Conservation (phyloP, 2,329 filamentous ascomycete genomes). For the Hypoxylon sp. region DNA sequence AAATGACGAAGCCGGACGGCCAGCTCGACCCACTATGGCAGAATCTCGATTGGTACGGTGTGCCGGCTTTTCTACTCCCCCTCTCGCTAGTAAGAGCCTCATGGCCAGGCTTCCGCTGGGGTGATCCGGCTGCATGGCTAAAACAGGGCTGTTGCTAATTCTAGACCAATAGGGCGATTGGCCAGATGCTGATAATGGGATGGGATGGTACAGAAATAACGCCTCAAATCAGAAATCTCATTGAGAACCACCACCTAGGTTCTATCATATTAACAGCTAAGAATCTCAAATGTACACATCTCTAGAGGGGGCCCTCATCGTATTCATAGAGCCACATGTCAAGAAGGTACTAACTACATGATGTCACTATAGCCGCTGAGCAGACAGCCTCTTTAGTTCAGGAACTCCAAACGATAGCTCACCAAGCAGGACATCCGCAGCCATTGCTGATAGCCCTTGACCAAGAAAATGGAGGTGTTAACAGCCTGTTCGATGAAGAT, state of each 20-base stretch:
- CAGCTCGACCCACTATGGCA: constrained; percentile 76
- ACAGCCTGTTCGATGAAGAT: constrained; percentile 94
- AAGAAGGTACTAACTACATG: constrained; percentile 50
- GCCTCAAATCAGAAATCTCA: constrained; percentile 83
- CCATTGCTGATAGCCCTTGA: constrained; percentile 92
- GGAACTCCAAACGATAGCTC: constrained; percentile 92
- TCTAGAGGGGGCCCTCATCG: constrained; percentile 46
- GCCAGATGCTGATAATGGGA: constrained; percentile 84
- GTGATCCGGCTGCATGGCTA: constrained; percentile 31
- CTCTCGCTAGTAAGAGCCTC: constrained; percentile 22
- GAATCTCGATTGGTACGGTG: constrained; percentile 78
- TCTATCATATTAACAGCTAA: constrained; percentile 87
- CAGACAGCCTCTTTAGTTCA: constrained; percentile 89
- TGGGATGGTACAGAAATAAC: constrained; percentile 89
- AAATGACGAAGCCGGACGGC: constrained; percentile 59
- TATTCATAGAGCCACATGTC: constrained; percentile 28
- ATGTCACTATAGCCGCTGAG: constrained; percentile 78
- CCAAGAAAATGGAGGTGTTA: constrained; percentile 98
- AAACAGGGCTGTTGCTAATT: constrained; percentile 47
- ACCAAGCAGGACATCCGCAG: constrained; percentile 88
- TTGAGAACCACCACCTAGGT: constrained; percentile 87
- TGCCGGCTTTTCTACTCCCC: constrained; percentile 6
- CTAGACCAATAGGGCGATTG: constrained; percentile 70
- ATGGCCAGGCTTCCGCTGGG: constrained; percentile 29
- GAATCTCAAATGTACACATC: constrained; percentile 86